Base-by-base conservation (phyloP, 2,329 filamentous ascomycete genomes). In the Fusarium succisae region DNA sequence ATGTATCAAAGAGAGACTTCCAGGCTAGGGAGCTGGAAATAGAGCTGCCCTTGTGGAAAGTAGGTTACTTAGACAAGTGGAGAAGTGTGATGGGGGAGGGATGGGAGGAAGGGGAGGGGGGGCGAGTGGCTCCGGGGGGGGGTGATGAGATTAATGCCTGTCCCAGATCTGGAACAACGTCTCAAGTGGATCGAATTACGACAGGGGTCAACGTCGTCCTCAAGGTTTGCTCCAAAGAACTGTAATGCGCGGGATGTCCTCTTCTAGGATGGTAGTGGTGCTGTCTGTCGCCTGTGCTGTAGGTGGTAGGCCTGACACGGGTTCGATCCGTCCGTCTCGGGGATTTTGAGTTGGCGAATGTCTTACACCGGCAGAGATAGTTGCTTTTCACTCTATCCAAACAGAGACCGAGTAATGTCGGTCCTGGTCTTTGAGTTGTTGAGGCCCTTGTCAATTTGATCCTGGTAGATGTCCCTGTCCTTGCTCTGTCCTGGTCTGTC, bases 1-100 rank as follows among this genome's bases (percentile, higher is more conserved):
- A 78, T 78, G 77, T 78, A 78, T 78, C 74, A 77, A 69, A 71
- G 67, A 73, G 64, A 72, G 70, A 74, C 73, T 78, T 77, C 76
- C 76, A 75, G 72, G 68, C 76, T 78, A 77, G 53, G 32, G 63
- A 76, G 74, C 73, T 76, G 73, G 76, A 78, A 74, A 76, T 66
- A 76, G 69, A 75, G 74, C 70, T 72, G 63, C 68, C 66, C 58
- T 70, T 70, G 67, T 73, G 74, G 66, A 71, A 73, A 65, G 74
- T 67, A 69, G 65, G 67, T 61, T 63, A 73, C 60, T 76, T 66
- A 66, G 65, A 69, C 73, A 77, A 75, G 72, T 75, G 76, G 74
- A 59, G 75, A 75, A 61, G 61, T 57, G 69, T 60, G 62, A 74
- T 64, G 72, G 72, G 72, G 63, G 63, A 69, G 61, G 70, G 32